Evolutionary conservation across 805 yeast genomes (phyloP), one percentile per base, ranked within the genome.

Genomic region (Cyberlindnera japonica): DNA sequence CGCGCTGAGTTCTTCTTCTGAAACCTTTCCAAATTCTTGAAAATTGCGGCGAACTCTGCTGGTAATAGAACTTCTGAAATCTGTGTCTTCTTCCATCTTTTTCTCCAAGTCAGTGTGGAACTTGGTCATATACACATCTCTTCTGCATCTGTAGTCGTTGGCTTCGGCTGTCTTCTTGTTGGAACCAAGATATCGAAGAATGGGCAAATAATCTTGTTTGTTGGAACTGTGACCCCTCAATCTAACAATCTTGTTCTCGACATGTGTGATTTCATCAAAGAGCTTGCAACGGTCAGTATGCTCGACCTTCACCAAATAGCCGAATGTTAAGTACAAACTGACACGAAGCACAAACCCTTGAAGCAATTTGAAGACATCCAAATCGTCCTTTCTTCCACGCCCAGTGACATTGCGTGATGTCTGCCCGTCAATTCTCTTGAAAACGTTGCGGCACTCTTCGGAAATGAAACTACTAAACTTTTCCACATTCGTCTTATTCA

Each of bases 221-320:
- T 79, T 77, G 6, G 80, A 70, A 5, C 74, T 61, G 37, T 77
- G 80, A 0, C 84, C 77, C 43, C 88, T 64, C 39, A 76, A 65
- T 33, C 72, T 68, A 26, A 79, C 75, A 41, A 81, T 79, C 33
- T 61, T 58, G 47, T 70, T 77, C 49, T 81, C 88, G 18, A 76
- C 79, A 21, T 61, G 54, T 8, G 79, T 68, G 21, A 81, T 75
- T 38, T 73, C 75, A 23, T 71, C 65, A n/a, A 76, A 73, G 14
- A 78, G 55, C 6, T 43, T 48, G 39, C 60, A 53, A 7, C 50
- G 47, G 13, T 68, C 72, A 10, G 42, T 40, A 10, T 55, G 58
- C 22, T 64, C 66, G 11, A 70, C 64, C 43, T 78, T 74, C 5
- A 80, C 54, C 17, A 55, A 45, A 32, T 71, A 60, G 0, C 83